Base-by-base conservation (phyloP, 345 rosid genomes). In the Sisymbrium altissimum region DNA sequence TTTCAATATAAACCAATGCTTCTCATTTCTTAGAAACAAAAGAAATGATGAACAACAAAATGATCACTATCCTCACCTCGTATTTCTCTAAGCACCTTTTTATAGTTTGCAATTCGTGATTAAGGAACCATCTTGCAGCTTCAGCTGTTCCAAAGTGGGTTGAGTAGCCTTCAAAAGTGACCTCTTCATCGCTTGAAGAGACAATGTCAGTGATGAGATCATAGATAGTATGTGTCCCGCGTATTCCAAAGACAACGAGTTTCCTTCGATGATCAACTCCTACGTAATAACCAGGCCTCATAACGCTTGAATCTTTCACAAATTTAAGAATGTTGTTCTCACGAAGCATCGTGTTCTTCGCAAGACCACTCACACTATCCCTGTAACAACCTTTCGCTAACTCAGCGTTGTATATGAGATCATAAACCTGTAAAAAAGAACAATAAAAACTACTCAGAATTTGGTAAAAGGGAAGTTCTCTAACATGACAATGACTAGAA, bases 71-170 rank as follows among this genome's bases (percentile, higher is more conserved):
- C 43, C 56, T 48, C 70, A 95, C 97, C 93, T 90, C 68, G 39
- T 92, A 75, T 78, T 79, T 86, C 78, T 86, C 82, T 64, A 92
- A 81, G 80, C 87, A 89, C 66, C 84, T 84, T 81, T 81, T 78
- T 73, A 96, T 82, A 17, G 93, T 83, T 77, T 81, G 86, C 38
- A 87, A 43, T 79, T 96, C 99, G 74, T 88, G 91, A 40, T 70
- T 80, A 77, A 92, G 96, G 81, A 96, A 90, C 99, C 99, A 95
- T 17, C 94, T 80, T 40, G 99, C 94, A 74, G 98, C 92, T 84
- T 95, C 98, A 71, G 97, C 87, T 3, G 90, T 90, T 79, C 98
- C 99, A 83, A 92, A 92, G 81, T 95, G 99, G 40, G 97, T 87
- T 30, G 96, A 90, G 76, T 81, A 95, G 61, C 97, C 96, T 79